Evolutionary conservation across 2,329 filamentous ascomycete species (phyloP).

Genomic region (Ciborinia camelliae): DNA sequence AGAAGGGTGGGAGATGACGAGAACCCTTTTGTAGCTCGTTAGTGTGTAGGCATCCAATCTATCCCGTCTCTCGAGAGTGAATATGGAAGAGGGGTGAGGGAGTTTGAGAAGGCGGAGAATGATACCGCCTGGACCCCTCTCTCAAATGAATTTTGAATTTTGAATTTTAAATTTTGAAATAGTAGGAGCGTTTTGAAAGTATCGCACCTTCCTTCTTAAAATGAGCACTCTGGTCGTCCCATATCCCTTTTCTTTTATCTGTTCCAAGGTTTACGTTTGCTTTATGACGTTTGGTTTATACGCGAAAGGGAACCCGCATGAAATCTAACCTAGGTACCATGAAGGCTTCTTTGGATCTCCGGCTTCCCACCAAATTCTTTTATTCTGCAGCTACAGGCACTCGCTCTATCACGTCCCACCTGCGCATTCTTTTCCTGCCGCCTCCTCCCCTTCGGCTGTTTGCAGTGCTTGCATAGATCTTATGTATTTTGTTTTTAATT

Average conservation of each 20-base stretch:
- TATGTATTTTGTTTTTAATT: not conserved
- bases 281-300: not conserved
- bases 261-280: not conserved
- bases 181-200: not conserved
- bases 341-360: not conserved
- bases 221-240: not conserved
- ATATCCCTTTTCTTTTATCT: not conserved
- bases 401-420: not conserved
- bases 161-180: no score
- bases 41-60: not conserved
- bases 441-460: not conserved
- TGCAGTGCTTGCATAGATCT: not conserved
- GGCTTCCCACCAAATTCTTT: not conserved
- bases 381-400: not conserved
- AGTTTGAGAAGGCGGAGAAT: not conserved
- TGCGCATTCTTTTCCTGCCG: not conserved
- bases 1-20: not conserved
- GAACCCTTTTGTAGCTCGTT: not conserved
- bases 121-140: not conserved
- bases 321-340: not conserved
- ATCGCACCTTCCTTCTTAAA: not conserved
- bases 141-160: not conserved
- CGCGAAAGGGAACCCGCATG: not conserved
- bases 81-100: not conserved
- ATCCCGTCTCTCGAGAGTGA: not conserved